Evolutionary conservation across 495 filamentous ascomycete genomes (phyloP).

Genomic region (Penicillium lagena): DNA sequence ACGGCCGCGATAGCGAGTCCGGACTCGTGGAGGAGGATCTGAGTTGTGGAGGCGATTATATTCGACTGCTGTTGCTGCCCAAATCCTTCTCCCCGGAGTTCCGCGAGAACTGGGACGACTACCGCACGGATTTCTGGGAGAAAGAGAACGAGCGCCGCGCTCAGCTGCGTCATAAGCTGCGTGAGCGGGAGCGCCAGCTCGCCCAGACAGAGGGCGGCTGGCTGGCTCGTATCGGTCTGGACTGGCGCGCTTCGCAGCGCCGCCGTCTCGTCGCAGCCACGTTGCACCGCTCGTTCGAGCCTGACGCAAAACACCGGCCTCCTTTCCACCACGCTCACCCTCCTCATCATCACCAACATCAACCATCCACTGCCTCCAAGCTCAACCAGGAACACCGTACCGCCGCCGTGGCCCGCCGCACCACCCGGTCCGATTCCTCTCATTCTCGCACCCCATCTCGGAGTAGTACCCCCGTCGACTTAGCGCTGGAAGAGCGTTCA

Average conservation of each 20-base stretch:
- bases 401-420: conserved; percentile 20
- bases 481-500: conserved; percentile 25
- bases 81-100: conserved; percentile 95
- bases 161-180: conserved; percentile 60
- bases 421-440: conserved; percentile 35
- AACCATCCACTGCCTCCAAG: conserved; percentile 27
- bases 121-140: conserved; percentile 92
- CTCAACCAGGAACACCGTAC: conserved; percentile 28
- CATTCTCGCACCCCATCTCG: conserved; percentile 44
- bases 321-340: conserved; percentile 19
- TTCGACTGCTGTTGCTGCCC: conserved; percentile 83
- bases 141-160: conserved; percentile 86
- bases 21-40: conserved; percentile 67
- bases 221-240: conserved; percentile 64
- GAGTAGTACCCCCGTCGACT: conserved; percentile 40
- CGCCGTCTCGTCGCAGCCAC: conserved; percentile 28
- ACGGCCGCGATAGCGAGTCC: conserved; percentile 49
- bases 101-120: conserved; percentile 95
- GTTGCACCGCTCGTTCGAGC: conserved; percentile 17
- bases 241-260: conserved; percentile 56
- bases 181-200: conserved; percentile 55
- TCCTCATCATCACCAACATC: conserved; percentile 27
- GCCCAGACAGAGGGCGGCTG: conserved; percentile 66
- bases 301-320: conserved; percentile 12
- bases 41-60: conserved; percentile 79